Base-by-base conservation (phyloP, 371 early-diverging fungal species). In the Mucor circinelloides region DNA sequence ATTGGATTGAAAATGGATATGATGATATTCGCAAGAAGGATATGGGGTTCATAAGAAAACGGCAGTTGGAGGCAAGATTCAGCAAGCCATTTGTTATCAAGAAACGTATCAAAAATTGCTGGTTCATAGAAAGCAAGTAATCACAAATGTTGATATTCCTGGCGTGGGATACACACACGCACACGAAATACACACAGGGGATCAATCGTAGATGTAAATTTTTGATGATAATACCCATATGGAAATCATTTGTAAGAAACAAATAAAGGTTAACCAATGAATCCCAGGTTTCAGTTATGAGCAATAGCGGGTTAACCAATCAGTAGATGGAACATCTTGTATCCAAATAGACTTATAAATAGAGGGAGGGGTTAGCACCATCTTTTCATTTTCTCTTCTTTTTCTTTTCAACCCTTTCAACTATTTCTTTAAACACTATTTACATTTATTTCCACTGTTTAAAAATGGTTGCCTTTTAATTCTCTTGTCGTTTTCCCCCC, bases 391-490 rank as follows among this genome's bases (percentile, higher is more conserved):
- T 27, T 59, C 25, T 58, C n/a, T 38, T 58, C 25, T 61, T 62
- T 50, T 60, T 64, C 55, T 46, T 48, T 30, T 64, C 34, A 25
- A 21, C 38, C 36, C 60, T 32, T 60, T 60, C 42, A 46, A 57
- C 46, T 23, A 61, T 31, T 46, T 13, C 46, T 62, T 67, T 48
- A 44, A 34, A 23, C 25, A 17, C 44, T 23, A 28, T 25, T 28
- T 9, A 17, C 44, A 17, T 36, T 70, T 62, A 38, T 57, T 44
- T 34, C 15, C 50, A 60, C 12, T 62, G 21, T 61, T 66, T 61
- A 72, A 72, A 36, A 69, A 72, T 72, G 73, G 52, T 69, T 64
- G 69, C 73, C 48, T 69, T 72, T 66, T 72, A 72, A 72, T 58
- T 54, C 63, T 21, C 40, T 69, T 62, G 28, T 28, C 38, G 25